These are phyloP conservation scores for Fragaria nilgerrensis DNA, from an alignment of 306 rosid genomes.

Conservation along the genomic window DNA sequence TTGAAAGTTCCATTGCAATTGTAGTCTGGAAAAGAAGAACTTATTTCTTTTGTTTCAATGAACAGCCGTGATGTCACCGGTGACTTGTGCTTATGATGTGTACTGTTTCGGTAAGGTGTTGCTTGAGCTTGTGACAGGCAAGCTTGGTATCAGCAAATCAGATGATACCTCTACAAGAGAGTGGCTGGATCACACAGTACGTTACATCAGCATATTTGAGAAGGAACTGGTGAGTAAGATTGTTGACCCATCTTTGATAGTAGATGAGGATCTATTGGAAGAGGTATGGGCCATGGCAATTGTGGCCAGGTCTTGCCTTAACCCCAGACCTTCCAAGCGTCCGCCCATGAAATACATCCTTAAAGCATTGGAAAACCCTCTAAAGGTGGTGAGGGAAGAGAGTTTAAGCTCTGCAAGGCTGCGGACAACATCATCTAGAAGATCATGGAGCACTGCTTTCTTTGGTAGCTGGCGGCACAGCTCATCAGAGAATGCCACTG, in stretches of 20 bases:
- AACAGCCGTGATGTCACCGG: conserved; percentile 58
- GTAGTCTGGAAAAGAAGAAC: conserved; percentile 5
- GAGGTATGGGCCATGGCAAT: conserved; percentile 98
- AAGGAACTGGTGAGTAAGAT: conserved; percentile 67
- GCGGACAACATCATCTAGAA: conserved; percentile 77
- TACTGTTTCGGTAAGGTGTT: conserved; percentile 86
- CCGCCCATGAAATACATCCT: conserved; percentile 84
- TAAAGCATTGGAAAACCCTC: conserved; percentile 92
- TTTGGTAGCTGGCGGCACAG: conserved; percentile 91
- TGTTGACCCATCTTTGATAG: conserved; percentile 71
- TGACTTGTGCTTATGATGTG: conserved; percentile 60
- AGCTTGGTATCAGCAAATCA: conserved; percentile 60
- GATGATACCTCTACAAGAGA: conserved; percentile 67
- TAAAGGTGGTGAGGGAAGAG: conserved; percentile 84
- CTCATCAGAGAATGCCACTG: conserved; percentile 63
- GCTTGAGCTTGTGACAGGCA: conserved; percentile 88
- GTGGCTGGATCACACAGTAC: conserved; percentile 65
- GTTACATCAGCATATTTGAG: conserved; percentile 58
- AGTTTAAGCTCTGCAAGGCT: conserved; percentile 64
- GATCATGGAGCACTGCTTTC: conserved; percentile 80
- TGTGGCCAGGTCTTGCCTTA: conserved; percentile 90
- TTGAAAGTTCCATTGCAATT: neutral
- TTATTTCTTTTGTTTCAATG: conserved; percentile 17
- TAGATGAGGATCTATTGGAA: conserved; percentile 86
- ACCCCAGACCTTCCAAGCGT: conserved; percentile 76